These are phyloP conservation scores for Taphrina flavorubra DNA, from an alignment of 1,139 yeast species.

Conservation along the genomic window DNA sequence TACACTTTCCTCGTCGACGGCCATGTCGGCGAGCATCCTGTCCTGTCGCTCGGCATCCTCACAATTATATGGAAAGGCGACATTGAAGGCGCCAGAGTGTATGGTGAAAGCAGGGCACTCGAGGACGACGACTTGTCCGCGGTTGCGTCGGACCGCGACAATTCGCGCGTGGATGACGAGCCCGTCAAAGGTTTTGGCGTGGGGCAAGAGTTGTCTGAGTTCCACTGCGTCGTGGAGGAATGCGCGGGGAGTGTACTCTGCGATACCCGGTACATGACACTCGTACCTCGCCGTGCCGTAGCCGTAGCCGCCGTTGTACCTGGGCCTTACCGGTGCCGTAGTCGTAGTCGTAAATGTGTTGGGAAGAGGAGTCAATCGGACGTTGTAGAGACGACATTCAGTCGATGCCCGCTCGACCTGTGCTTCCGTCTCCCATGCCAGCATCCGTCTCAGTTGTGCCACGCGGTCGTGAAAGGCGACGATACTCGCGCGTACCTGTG, in stretches of 20 bases:
- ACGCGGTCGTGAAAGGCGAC: neutral
- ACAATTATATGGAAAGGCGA: conserved; percentile 40
- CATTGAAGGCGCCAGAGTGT: conserved; percentile 43
- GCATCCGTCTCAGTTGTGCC: neutral
- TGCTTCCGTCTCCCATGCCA: conserved; percentile 6
- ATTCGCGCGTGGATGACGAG: conserved; percentile 40
- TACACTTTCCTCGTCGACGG: conserved; percentile 17
- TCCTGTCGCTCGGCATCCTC: neutral
- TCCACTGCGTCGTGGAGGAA: conserved; percentile 42
- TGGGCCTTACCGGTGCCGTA: neutral
- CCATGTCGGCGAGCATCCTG: neutral
- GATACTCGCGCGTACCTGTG: neutral
- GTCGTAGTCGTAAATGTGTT: neutral
- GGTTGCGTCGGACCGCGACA: conserved; percentile 42
- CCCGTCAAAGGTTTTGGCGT: conserved; percentile 42
- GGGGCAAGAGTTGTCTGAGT: conserved; percentile 44
- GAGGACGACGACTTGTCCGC: conserved; percentile 41
- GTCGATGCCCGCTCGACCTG: neutral
- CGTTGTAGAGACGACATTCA: neutral
- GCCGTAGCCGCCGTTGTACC: neutral
- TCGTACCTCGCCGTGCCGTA: neutral
- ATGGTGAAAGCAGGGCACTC: conserved; percentile 40
- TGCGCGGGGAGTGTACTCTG: conserved; percentile 45
- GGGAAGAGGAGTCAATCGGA: neutral
- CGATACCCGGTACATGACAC: conserved; percentile 43